A percentile compares a stretch with the other conserved stretches of the same genome.
Evolutionary conservation across 257 asterid species (phyloP).

Genomic region (Perilla frutescens): DNA sequence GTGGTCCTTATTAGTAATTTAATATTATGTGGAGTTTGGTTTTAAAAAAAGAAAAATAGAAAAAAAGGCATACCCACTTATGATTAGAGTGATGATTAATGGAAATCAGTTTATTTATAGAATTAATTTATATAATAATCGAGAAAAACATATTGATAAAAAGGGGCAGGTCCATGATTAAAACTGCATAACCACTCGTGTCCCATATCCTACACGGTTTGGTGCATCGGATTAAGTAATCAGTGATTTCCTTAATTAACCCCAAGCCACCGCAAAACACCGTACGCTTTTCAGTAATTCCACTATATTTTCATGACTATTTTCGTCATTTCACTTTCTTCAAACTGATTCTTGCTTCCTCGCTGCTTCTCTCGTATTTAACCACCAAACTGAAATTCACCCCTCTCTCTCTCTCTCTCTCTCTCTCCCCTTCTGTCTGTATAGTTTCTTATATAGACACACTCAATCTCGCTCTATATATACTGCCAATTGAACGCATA

Average conservation of each 20-base stretch:
- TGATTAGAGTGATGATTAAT: conserved; percentile 36
- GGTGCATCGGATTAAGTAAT: background rate
- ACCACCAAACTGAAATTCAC: conserved; percentile 52
- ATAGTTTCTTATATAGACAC: conserved; percentile 2
- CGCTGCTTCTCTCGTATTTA: conserved; percentile 41
- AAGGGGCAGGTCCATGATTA: conserved; percentile 38
- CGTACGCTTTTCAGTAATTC: background rate
- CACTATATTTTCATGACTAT: background rate
- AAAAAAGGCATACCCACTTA: background rate
- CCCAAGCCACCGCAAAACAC: background rate
- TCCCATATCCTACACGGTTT: background rate
- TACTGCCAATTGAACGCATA: conserved; percentile 22
- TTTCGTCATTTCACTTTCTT: conserved; percentile 31
- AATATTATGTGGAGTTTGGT: no score
- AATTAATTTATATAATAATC: background rate
- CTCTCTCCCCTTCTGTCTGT: conserved; percentile 10
- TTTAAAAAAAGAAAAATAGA: no score
- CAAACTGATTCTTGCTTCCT: conserved; percentile 39
- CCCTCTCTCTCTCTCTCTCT: conserved; percentile 9
- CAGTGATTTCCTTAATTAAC: conserved; percentile 31
- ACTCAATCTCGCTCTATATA: conserved; percentile 17
- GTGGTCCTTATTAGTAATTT: no score
- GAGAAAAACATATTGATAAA: background rate
- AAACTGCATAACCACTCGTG: conserved; percentile 40
- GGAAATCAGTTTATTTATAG: background rate